Base-by-base conservation (phyloP, 2,329 filamentous ascomycete genomes). In the Beauveria caledonica region DNA sequence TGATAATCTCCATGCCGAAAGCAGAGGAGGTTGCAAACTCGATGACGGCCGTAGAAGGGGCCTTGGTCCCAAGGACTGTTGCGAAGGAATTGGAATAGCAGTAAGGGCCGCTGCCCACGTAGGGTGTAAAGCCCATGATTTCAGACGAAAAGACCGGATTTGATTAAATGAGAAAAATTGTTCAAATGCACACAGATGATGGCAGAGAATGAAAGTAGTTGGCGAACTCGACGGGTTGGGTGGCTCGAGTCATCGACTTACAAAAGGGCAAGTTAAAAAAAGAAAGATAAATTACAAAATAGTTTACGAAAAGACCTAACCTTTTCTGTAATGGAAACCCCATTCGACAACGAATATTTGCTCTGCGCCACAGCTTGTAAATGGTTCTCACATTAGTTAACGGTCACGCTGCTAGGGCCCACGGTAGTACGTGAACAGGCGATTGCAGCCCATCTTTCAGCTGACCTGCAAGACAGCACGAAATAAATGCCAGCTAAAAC, bases 1-100 rank as follows among this genome's bases (percentile, higher is more conserved):
- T 63, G 46, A 66, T 63, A 19, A 64, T 42, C 44, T 66, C 51
- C 64, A 64, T 64, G 57, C 64, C 63, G 51, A 66, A 66, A 15
- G 63, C 44, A 36, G 63, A 63, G 1, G 58, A 63, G 23, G 62
- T 65, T 15, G 64, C 64, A 54, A 65, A 65, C 25, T 65, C 64
- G 40, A 65, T 55, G 48, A 65, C 59, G 2, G 62, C 58, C 3
- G 64, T 58, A 11, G 63, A 63, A 8, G 63, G 63, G 5, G 63
- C 57, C 13, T 62, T 51, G 10, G 45, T 10, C 7, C 63, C 63
- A n/a, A 64, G 58, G 40, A 64, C 59, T 59, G 62, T 66, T 21
- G 64, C 62, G 13, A 66, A 56, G 5, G 62, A 63, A 53, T 66
- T 66, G 39, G 64, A 53, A 45, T 64, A 66, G 61, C 63, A 66